These are phyloP conservation scores for Puccinia polysora DNA, from an alignment of 1,284 basidiomycete species.

Conservation along the genomic window DNA sequence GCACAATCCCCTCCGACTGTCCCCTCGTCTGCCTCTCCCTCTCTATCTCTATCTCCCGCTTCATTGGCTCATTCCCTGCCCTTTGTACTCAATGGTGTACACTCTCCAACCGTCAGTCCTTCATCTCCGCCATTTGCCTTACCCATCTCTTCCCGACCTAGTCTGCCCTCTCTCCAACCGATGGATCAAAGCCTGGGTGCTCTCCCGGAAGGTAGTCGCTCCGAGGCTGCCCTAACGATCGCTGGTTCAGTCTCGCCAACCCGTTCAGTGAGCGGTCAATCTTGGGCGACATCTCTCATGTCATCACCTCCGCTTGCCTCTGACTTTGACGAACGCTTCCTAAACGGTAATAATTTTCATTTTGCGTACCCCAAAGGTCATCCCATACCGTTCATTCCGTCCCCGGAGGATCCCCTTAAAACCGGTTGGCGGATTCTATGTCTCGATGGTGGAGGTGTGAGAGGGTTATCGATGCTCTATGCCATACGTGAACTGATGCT, in stretches of 20 bases:
- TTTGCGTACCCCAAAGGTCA: neutral
- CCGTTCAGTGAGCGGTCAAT: neutral
- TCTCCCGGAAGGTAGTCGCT: neutral
- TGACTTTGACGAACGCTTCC: neutral
- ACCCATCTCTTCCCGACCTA: neutral
- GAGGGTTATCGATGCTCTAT: conserved; percentile 40
- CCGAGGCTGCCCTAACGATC: neutral
- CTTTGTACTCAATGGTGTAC: neutral
- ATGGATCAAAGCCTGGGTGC: neutral
- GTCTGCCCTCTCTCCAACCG: neutral
- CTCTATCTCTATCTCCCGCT: neutral
- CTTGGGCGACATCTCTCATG: conserved; percentile 32
- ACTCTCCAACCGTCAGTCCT: neutral
- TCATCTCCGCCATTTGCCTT: neutral
- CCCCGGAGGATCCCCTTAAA: neutral
- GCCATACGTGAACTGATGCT: conserved; percentile 1
- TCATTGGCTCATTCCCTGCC: neutral
- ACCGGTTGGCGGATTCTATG: conserved; percentile 42
- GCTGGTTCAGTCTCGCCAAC: conserved; percentile 1
- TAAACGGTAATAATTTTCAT: neutral
- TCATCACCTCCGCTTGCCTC: neutral
- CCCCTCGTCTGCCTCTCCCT: conserved; percentile 6
- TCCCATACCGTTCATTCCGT: neutral
- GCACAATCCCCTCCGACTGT: neutral
- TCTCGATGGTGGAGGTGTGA: conserved; percentile 46